Base-by-base conservation (phyloP, 2,329 filamentous ascomycete genomes). In the Cadophora malorum region DNA sequence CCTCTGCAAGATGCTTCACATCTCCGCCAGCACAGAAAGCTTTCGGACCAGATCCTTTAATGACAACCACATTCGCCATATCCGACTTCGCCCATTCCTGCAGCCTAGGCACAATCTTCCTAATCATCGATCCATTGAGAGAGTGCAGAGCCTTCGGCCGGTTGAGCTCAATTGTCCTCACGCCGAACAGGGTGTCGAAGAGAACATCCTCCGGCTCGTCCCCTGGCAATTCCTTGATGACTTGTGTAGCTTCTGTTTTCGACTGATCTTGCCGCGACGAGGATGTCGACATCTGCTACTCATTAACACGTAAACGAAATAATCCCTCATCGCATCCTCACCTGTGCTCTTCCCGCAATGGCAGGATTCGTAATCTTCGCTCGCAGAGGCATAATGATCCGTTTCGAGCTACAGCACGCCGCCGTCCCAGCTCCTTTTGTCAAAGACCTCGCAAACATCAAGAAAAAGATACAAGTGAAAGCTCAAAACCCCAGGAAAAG, bases 11-110 rank as follows among this genome's bases (percentile, higher is more conserved):
- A 53, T 86, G 88, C 21, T 88, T 86, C 50, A 99, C 94, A 79
- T 99, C 96, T 68, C 96, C 96, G 73, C 96, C 96, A 1, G 96
- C 94, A 79, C 96, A 99, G 74, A 99, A 91, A 28, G 95, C 93
- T 80, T 88, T 91, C 47, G 89, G 85, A 19, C 96, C 96, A 28
- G 91, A 88, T 70, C 96, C 96, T 81, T 97, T 97, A 79, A 99
- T 90, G 73, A 99, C 87, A 67, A 99, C 83, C 7, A 98, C 89
- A 79, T 97, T 97, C 66, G 96, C 94, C 82, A 99, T 85, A 77
- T 97, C 91, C 33, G 95, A 98, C 81, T 96, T 96, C 76, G 92
- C 89, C 94, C 94, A 99, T 84, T 98, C 95, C 77, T 92, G 85
- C 77, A 99, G 80, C 67, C 96, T 88, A 25, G 95, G 94, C 58